Evolutionary conservation across 1,284 basidiomycete species (phyloP), one percentile per base, ranked within the genome.

Genomic region (Porphyrellus sp.): DNA sequence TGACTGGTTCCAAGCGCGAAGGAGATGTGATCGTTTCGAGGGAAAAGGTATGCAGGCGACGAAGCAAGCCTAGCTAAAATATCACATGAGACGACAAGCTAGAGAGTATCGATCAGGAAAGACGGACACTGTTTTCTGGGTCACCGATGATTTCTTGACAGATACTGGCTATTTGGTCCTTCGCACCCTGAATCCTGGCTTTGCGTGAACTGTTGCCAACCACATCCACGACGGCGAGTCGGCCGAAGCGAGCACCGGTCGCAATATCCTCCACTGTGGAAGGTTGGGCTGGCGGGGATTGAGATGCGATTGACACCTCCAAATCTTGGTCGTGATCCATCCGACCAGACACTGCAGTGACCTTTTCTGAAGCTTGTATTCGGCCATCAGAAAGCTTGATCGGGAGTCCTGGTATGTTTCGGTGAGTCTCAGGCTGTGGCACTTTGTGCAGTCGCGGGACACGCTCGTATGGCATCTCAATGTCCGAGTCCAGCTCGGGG

Each of bases 111-210:
- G 16, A 46, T 44, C 38, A 51, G 51, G 45, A 60, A 21, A 41
- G 44, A 73, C 84, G 59, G 61, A 91, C 89, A 57, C 83, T 86
- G 64, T 88, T 90, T 71, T 92, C 89, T 21, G 88, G 89, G 60
- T 95, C 93, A 25, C 86, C 80, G 51, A 94, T 74, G 53, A 96
- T 91, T 61, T 95, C 93, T 63, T 95, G 90, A 70, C 94, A 93
- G 42, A 94, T 82, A 27, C 78, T 75, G 2, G 93, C 93, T 53
- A 96, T 90, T 69, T 96, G 91, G 65, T 93, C 91, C 63, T 95
- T 94, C 20, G 93, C 93, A 46, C 77, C 78, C 55, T 86, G 85
- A 61, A 95, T 77, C 58, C 84, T 81, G 39, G 76, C 76, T 53
- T 80, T 82, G 54, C 87, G 81, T 44, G 90, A 91, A 65, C 77